A percentile compares a stretch with the other conserved stretches of the same genome.
phyloP scores from a whole-genome alignment of 257 asterid genomes.

The Jaltomata sinuosa region DNA sequence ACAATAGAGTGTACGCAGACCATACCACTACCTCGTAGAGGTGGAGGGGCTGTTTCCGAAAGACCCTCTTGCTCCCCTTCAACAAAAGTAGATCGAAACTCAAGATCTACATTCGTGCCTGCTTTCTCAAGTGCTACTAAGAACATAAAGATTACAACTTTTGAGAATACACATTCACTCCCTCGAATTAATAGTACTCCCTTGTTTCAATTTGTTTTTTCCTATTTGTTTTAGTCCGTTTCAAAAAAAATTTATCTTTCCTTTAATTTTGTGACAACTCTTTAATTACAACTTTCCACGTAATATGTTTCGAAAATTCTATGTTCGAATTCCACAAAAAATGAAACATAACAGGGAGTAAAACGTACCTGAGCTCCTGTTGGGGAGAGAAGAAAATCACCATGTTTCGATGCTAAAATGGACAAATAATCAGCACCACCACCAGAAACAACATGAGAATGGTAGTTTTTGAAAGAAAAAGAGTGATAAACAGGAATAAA shows the following conservation, averaged over 20 bases:
- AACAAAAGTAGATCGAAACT: neutral
- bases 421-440: conserved; percentile 6
- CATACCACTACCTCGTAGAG: too few species aligned
- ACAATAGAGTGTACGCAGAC: too few species aligned
- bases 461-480: neutral
- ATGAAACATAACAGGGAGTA: neutral
- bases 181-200: neutral
- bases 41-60: too few species aligned
- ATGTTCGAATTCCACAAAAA: neutral
- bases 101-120: neutral
- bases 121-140: neutral
- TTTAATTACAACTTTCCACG: too few species aligned
- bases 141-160: neutral
- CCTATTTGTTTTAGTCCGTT: too few species aligned
- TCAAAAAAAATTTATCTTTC: too few species aligned
- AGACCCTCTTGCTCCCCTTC: too few species aligned
- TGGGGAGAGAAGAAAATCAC: conserved; percentile 47
- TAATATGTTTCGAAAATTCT: neutral
- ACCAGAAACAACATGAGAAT: neutral
- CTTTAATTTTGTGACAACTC: too few species aligned
- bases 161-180: neutral
- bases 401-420: conserved; percentile 38
- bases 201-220: too few species aligned
- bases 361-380: conserved; percentile 30
- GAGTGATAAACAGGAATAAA: neutral